Conservation (phyloP, 2,329 filamentous ascomycete species). For the Colletotrichum spaethianum region DNA sequence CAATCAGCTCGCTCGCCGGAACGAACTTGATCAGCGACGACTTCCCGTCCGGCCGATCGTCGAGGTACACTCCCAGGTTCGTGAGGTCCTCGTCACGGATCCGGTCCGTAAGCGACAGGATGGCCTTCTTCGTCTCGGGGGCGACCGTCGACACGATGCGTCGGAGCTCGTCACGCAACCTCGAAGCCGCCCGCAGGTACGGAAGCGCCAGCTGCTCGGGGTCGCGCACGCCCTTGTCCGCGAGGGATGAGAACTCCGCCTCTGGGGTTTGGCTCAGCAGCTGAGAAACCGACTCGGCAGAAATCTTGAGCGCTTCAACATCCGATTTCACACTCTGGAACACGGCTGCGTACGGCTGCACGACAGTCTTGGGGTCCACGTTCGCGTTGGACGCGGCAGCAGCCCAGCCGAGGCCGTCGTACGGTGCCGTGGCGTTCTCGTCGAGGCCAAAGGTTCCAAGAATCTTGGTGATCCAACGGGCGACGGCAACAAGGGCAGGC, state of each 20-base stretch:
- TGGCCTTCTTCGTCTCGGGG: constrained; percentile 74
- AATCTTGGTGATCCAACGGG: constrained; percentile 86
- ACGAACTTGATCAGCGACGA: constrained; percentile 82
- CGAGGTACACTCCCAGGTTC: constrained; percentile 87
- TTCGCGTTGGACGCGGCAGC: constrained; percentile 51
- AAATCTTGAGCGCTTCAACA: constrained; percentile 62
- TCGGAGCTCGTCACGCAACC: constrained; percentile 74
- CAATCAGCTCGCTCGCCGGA: constrained; percentile 69
- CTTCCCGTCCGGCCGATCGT: constrained; percentile 78
- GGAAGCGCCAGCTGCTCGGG: constrained; percentile 68
- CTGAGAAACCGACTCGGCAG: constrained; percentile 59
- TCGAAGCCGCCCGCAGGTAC: constrained; percentile 69
- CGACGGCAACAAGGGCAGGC: constrained; percentile 68
- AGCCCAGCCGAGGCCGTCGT: constrained; percentile 71
- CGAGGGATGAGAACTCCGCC: constrained; percentile 62
- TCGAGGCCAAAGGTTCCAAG: constrained; percentile 89
- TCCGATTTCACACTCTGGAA: constrained; percentile 63
- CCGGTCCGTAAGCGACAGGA: constrained; percentile 83
- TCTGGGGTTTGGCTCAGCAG: constrained; percentile 62
- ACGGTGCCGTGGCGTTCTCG: constrained; percentile 67
- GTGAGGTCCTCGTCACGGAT: constrained; percentile 87
- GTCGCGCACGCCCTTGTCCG: constrained; percentile 62
- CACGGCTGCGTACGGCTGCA: constrained; percentile 60
- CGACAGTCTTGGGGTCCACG: constrained; percentile 61
- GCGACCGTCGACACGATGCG: constrained; percentile 63